Evolutionary conservation across 1,284 basidiomycete genomes (phyloP), one percentile per base, ranked within the genome.

Genomic region (Trametes sp.): DNA sequence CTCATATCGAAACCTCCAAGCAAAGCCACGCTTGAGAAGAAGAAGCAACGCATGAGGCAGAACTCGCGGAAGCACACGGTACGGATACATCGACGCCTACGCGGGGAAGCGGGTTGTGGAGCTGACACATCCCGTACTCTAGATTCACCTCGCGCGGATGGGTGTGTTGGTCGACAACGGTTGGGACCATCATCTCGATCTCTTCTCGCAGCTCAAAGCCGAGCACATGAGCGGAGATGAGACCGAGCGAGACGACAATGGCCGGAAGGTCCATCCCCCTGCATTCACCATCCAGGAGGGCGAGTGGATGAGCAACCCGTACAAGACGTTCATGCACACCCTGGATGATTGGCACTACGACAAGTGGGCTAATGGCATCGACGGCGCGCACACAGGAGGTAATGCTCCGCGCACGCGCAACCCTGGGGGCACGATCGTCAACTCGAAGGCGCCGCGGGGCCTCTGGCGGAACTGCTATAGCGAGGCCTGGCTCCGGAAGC

Each of bases 381-480:
- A 44, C 41, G 41, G 41, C 19, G 53, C 45, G 10, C 29, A 31
- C 28, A 54, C 44, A n/a, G 53, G 41, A 14, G 53, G 53, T 5
- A 54, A 45, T 21, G 19, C 38, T 8, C 53, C 53, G 2, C 53
- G 54, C 23, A 29, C 23, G 7, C 54, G 44, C n/a, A n/a, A n/a
- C n/a, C n/a, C n/a, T 5, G 19, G 42, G 3, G 21, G 7, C 42
- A 50, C 33, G 26, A 23, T 31, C 8, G 46, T 31, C 5, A 24
- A 41, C 19, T 23, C 11, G 3, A 10, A 26, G 26, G 56, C 48
- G 35, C 56, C 56, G 3, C 24, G 14, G 11, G 56, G 56, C 0
- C 41, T 57, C 1, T 57, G 56, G 56, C 56, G 56, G 19, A 57
- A 57, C 46, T 57, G 56, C 31, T 57, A 57, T 48, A 44, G 23